Percentiles rank a stretch among this genome's conserved stretches.
Conservation (phyloP, 148 eudicot genomes). For the Arbutus unedo region DNA sequence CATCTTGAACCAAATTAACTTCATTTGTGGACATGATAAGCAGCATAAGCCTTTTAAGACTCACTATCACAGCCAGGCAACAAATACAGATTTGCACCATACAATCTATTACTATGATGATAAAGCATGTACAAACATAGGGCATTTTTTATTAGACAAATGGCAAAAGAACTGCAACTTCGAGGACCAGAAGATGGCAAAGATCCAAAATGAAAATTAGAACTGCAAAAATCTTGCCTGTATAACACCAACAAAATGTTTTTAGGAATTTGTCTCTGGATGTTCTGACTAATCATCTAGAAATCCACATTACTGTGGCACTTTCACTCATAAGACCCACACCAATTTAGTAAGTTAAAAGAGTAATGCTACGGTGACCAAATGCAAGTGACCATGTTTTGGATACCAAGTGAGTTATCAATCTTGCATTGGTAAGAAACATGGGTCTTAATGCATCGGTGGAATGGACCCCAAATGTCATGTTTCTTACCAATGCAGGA, state of each 20-base stretch:
- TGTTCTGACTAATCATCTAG: not conserved
- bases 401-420: not conserved
- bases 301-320: not conserved
- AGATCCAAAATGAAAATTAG: not conserved
- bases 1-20: not conserved
- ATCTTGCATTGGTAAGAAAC: too few relatives aligned
- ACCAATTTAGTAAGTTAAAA: not conserved
- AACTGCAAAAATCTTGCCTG: not conserved
- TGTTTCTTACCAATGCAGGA: not conserved
- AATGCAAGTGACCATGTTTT: not conserved
- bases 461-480: not conserved
- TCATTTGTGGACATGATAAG: not conserved
- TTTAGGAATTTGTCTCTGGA: not conserved
- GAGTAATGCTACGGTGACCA: too few relatives aligned
- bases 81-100: not conserved
- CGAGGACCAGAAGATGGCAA: not conserved
- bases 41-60: conserved; percentile 1
- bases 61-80: not conserved
- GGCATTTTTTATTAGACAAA: not conserved
- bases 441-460: not conserved
- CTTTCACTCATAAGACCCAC: not conserved
- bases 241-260: not conserved
- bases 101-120: not conserved
- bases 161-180: not conserved
- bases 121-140: not conserved